Percentiles rank a stretch among this genome's conserved stretches.
These are phyloP conservation scores for Sesbania bispinosa DNA, from an alignment of 306 rosid genomes.

Conservation along the genomic window DNA sequence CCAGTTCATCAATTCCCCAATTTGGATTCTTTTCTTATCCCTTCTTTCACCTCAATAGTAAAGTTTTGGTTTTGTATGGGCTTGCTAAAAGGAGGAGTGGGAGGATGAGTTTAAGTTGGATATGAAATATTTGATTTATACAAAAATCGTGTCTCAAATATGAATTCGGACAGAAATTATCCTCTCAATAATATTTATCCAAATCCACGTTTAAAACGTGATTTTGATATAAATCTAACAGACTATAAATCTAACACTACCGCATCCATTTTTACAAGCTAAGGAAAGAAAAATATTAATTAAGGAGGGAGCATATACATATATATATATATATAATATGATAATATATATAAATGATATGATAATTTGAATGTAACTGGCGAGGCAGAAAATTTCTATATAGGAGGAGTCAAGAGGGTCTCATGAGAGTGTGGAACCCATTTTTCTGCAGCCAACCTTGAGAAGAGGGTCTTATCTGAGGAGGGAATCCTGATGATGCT, in stretches of 20 bases:
- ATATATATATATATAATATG: too few species aligned
- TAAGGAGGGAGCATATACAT: not conserved
- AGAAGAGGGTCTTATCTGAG: slow-evolving; percentile 52
- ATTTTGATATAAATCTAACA: too few species aligned
- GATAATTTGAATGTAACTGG: slow-evolving; percentile 21
- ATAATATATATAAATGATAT: not conserved
- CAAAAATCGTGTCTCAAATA: too few species aligned
- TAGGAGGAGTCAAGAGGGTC: slow-evolving; percentile 43
- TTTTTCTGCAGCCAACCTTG: slow-evolving; percentile 69
- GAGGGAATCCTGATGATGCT: slow-evolving; percentile 99
- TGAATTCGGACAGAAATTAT: too few species aligned
- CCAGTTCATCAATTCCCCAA: slow-evolving; percentile 34
- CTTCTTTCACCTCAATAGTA: slow-evolving; percentile 20
- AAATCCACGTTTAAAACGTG: too few species aligned
- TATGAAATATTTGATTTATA: too few species aligned
- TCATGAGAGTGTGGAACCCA: slow-evolving; percentile 61
- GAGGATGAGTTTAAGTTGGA: not conserved
- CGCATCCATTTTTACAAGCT: too few species aligned
- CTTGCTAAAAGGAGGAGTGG: not conserved
- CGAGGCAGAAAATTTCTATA: slow-evolving; percentile 29
- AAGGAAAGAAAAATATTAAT: too few species aligned
- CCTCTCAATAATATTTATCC: too few species aligned
- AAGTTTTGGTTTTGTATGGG: slow-evolving; percentile 4
- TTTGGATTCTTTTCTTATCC: slow-evolving; percentile 2
- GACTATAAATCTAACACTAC: too few species aligned